Percentiles rank a stretch among this genome's conserved stretches.
These are phyloP conservation scores for Ustilago tritici DNA, from an alignment of 1,284 basidiomycete genomes.

Conservation along the genomic window DNA sequence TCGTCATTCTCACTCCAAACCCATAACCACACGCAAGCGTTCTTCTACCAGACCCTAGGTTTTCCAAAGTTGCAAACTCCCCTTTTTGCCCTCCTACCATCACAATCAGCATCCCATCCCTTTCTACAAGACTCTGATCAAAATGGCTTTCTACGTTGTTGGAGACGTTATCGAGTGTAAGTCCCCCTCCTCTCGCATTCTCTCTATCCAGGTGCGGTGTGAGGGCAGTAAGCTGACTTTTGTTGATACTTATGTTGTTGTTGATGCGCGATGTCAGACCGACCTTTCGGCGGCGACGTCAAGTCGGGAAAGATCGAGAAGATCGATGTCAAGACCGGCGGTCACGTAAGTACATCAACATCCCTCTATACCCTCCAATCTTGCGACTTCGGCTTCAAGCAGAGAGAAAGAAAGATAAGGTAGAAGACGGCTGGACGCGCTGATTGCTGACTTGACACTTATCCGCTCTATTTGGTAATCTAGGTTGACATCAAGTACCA, in stretches of 20 bases:
- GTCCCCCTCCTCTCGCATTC: slow-evolving; percentile 5
- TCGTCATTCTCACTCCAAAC: slow-evolving; percentile 17
- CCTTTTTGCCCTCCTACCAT: slow-evolving; percentile 2
- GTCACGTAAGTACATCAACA: slow-evolving; percentile 54
- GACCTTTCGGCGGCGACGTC: slow-evolving; percentile 63
- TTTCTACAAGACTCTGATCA: slow-evolving; percentile 8
- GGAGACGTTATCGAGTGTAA: slow-evolving; percentile 62
- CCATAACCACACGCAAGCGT: not conserved
- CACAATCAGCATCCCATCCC: slow-evolving; percentile 2
- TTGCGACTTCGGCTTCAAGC: not conserved
- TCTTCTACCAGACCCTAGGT: slow-evolving; percentile 6
- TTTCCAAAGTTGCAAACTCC: not conserved
- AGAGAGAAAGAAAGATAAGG: not conserved
- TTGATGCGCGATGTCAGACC: slow-evolving; percentile 32
- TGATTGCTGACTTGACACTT: not conserved
- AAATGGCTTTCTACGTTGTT: slow-evolving; percentile 60
- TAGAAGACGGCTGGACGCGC: not conserved
- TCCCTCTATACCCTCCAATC: not conserved
- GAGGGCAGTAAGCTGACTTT: slow-evolving; percentile 3
- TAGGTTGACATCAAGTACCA: slow-evolving; percentile 65
- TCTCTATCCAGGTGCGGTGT: not conserved
- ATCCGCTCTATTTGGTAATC: not conserved
- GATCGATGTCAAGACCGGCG: slow-evolving; percentile 63
- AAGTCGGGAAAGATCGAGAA: slow-evolving; percentile 65
- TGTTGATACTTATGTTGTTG: not conserved